phyloP scores from a whole-genome alignment of 1,284 basidiomycete genomes.

The Naganishia albida region DNA sequence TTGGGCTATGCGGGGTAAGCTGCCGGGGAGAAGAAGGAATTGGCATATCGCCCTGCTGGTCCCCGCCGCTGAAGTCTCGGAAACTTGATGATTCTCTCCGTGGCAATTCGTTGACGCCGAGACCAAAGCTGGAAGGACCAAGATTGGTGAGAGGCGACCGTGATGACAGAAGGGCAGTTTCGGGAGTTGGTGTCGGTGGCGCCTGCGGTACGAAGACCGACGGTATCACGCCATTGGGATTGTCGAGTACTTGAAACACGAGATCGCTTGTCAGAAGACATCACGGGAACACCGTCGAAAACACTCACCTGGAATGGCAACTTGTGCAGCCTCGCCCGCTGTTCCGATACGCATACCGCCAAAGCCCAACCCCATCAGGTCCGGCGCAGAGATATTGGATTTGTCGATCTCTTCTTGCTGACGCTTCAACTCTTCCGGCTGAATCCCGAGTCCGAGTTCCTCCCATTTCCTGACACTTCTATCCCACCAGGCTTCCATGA shows the following conservation, averaged over 20 bases:
- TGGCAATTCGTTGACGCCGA: conserved; percentile 3
- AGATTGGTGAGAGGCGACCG: conserved; percentile 39
- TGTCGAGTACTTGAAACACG: conserved; percentile 1
- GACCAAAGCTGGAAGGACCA: neutral
- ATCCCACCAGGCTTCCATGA: conserved; percentile 88
- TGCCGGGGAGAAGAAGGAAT: conserved; percentile 40
- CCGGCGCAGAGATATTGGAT: conserved; percentile 16
- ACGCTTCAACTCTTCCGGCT: conserved; percentile 36
- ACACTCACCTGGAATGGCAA: conserved; percentile 48
- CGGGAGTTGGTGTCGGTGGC: conserved; percentile 44
- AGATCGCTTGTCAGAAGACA: neutral
- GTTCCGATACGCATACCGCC: conserved; percentile 39
- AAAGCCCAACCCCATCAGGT: conserved; percentile 38
- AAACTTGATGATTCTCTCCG: conserved; percentile 20
- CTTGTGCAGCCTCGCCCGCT: conserved; percentile 39
- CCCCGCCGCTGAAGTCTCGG: conserved; percentile 25
- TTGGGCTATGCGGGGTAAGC: conserved; percentile 41
- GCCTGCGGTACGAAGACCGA: conserved; percentile 38
- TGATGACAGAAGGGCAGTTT: conserved; percentile 47
- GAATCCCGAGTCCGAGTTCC: conserved; percentile 68
- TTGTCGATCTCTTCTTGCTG: conserved; percentile 51
- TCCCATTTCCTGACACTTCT: conserved; percentile 80
- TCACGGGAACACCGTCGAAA: neutral
- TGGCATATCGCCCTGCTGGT: conserved; percentile 26
- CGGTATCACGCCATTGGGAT: conserved; percentile 35